These are phyloP conservation scores for Stenogyne calaminthoides DNA, from an alignment of 305 asterid genomes.

Conservation along the genomic window DNA sequence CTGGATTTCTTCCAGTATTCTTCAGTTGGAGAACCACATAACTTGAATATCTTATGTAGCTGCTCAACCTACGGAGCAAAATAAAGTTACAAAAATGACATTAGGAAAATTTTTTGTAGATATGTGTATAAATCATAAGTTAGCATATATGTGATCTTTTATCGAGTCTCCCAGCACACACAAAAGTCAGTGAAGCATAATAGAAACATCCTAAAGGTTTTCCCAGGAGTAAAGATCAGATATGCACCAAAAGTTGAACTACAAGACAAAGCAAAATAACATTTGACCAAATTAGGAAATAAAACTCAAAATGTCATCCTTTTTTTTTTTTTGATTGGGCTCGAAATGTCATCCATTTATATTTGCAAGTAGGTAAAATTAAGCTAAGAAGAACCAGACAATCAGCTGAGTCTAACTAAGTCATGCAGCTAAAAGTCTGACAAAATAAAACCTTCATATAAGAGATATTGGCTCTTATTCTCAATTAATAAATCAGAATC, in stretches of 20 bases:
- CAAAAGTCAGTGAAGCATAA: conserved; percentile 7
- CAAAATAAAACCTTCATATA: background rate
- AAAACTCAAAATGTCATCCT: background rate
- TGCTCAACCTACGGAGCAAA: conserved; percentile 73
- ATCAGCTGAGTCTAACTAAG: background rate
- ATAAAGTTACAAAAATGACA: conserved; percentile 12
- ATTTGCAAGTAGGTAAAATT: background rate
- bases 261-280: background rate
- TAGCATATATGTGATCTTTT: background rate
- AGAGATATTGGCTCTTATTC: background rate
- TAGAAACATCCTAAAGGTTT: background rate
- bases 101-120: background rate
- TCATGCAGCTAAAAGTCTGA: background rate
- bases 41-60: conserved; percentile 86
- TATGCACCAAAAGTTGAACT: background rate
- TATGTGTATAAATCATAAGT: background rate
- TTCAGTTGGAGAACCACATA: conserved; percentile 90
- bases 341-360: background rate
- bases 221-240: conserved; percentile 1
- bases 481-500: background rate
- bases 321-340: too few species aligned
- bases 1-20: conserved; percentile 87
- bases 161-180: background rate
- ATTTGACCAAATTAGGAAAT: background rate
- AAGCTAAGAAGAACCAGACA: conserved; percentile 4